phyloP scores from a whole-genome alignment of 257 asterid genomes.

The Ilex asprella region DNA sequence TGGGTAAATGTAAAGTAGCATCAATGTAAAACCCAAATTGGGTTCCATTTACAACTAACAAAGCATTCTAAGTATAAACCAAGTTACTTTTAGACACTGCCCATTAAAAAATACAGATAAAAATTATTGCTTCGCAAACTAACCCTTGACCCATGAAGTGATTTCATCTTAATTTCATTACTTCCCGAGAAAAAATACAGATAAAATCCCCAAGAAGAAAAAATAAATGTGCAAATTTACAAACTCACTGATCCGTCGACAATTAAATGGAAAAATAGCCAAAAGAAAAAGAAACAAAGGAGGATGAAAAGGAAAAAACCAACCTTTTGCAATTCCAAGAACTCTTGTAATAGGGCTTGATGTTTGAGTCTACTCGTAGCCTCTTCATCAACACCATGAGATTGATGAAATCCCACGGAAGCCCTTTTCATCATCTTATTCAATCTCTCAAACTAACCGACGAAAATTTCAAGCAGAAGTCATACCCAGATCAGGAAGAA shows the following conservation, averaged over 20 bases:
- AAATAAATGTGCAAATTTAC: background rate
- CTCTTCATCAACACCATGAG: slow-evolving; percentile 19
- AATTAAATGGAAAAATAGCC: too few relatives aligned
- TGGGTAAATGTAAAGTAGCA: too few relatives aligned
- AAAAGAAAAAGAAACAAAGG: background rate
- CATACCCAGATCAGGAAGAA: slow-evolving; percentile 13
- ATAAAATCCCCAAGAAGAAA: background rate
- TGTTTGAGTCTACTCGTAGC: slow-evolving; percentile 26
- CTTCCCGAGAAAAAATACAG: too few relatives aligned
- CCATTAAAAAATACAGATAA: too few relatives aligned
- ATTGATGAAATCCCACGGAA: slow-evolving; percentile 21
- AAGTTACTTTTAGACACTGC: too few relatives aligned
- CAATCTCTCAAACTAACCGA: slow-evolving; percentile 4
- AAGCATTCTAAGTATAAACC: too few relatives aligned
- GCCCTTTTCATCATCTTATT: slow-evolving; percentile 38
- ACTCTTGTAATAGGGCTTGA: slow-evolving; percentile 40
- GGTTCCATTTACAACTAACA: too few relatives aligned
- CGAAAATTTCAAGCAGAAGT: slow-evolving; percentile 4
- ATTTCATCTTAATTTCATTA: too few relatives aligned
- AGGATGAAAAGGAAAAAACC: background rate
- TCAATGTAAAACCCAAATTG: too few relatives aligned
- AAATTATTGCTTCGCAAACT: too few relatives aligned
- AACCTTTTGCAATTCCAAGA: slow-evolving; percentile 57
- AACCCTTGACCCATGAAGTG: too few relatives aligned
- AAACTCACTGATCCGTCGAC: background rate